phyloP scores from a whole-genome alignment of 2,329 filamentous ascomycete genomes.

The Calonectria pteridis region DNA sequence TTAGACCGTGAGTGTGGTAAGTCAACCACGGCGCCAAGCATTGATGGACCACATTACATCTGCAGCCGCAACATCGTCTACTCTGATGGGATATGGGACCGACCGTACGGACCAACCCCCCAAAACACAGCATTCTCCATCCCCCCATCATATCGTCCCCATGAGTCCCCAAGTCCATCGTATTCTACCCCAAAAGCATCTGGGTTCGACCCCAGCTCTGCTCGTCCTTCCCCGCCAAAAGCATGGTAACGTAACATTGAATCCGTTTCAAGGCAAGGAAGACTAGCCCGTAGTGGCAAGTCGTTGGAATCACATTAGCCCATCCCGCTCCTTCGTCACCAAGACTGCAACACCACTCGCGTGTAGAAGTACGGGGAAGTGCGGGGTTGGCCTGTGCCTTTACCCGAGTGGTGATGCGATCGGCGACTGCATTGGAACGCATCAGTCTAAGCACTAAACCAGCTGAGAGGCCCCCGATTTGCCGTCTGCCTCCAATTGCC shows the following conservation, averaged over 20 bases:
- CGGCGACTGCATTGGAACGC: not conserved
- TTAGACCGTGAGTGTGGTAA: not conserved
- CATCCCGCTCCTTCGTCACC: not conserved
- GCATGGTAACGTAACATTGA: not conserved
- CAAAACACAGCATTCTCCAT: not conserved
- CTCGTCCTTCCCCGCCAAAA: not conserved
- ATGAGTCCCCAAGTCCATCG: not conserved
- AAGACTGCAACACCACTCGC: not conserved
- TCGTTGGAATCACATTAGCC: not conserved
- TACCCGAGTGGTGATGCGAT: not conserved
- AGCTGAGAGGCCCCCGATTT: not conserved
- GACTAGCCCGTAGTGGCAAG: not conserved
- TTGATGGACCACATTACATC: not conserved
- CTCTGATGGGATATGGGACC: not conserved
- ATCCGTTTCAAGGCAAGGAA: not conserved
- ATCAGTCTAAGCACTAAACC: not conserved
- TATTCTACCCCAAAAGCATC: not conserved
- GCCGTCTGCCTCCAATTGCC: not conserved
- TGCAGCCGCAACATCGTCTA: not conserved
- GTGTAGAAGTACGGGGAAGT: not conserved
- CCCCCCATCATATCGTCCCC: not conserved
- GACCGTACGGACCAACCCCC: too few species aligned
- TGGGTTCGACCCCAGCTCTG: not conserved
- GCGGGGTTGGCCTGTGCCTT: not conserved
- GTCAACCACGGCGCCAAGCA: not conserved